These are phyloP conservation scores for Whalleya microplaca DNA, from an alignment of 2,329 filamentous ascomycete species.

Conservation along the genomic window DNA sequence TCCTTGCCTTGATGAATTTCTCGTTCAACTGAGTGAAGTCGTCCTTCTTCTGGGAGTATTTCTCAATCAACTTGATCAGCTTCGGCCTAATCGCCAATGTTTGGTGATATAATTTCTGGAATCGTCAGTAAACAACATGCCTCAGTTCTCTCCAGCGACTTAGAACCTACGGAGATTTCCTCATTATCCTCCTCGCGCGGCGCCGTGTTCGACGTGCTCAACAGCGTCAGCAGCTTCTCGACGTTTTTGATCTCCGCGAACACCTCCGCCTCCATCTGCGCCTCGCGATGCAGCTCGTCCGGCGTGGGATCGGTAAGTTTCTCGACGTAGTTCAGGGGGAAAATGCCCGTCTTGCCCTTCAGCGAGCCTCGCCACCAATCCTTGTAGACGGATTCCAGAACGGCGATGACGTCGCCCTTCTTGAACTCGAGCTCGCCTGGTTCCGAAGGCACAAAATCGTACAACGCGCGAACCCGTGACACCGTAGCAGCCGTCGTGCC, in stretches of 20 bases:
- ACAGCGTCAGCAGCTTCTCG: constrained; percentile 76
- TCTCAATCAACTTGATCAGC: constrained; percentile 95
- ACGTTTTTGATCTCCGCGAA: constrained; percentile 68
- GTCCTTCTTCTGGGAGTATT: constrained; percentile 99
- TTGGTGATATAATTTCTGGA: constrained; percentile 80
- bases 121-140: constrained; percentile 37
- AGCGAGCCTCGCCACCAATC: constrained; percentile 99
- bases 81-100: constrained; percentile 94
- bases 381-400: constrained; percentile 97
- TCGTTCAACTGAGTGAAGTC: constrained; percentile 98
- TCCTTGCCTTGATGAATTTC: constrained; percentile 97
- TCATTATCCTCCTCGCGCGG: constrained; percentile 91
- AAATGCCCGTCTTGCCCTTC: constrained; percentile 94
- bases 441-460: constrained; percentile 93
- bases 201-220: constrained; percentile 84
- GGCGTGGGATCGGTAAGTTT: constrained; percentile 93
- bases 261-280: constrained; percentile 84
- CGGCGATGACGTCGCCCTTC: constrained; percentile 95
- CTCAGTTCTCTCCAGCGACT: background rate
- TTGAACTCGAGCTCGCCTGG: constrained; percentile 94
- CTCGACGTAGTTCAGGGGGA: constrained; percentile 98
- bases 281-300: constrained; percentile 92
- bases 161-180: constrained; percentile 76
- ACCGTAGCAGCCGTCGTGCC: constrained; percentile 96
- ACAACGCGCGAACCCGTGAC: constrained; percentile 89